phyloP scores from a whole-genome alignment of 306 rosid genomes.

The Glycyrrhiza uralensis region DNA sequence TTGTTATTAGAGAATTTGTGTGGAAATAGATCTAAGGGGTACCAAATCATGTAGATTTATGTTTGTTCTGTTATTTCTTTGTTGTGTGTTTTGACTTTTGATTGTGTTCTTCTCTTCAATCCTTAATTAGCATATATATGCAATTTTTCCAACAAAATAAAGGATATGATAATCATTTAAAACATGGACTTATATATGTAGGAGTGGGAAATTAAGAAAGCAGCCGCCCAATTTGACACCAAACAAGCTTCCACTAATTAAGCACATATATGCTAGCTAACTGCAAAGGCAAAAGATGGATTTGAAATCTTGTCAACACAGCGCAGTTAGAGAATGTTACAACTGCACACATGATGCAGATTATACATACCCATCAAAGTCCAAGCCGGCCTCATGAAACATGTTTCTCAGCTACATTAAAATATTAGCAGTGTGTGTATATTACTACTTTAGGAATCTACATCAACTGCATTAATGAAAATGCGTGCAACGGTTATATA shows the following conservation, averaged over 20 bases:
- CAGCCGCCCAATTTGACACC: neutral
- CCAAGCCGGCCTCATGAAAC: conserved; percentile 10
- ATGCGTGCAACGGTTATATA: no score
- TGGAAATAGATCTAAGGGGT: no score
- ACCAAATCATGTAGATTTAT: no score
- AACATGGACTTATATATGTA: neutral
- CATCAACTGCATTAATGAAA: neutral
- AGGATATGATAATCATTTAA: neutral
- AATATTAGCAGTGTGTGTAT: neutral
- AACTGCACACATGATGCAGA: neutral
- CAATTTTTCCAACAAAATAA: no score
- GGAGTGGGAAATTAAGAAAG: neutral
- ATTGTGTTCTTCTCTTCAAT: no score
- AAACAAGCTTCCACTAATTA: neutral
- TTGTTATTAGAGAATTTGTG: no score
- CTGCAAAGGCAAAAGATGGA: neutral
- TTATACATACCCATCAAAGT: neutral
- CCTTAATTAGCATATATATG: no score
- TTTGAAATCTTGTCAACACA: neutral
- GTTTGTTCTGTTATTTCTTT: no score
- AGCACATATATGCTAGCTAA: no score
- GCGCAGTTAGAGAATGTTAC: neutral
- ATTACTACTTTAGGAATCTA: neutral
- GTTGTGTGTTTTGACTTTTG: no score
- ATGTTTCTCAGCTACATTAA: neutral